Conservation (phyloP, 177 flowering plant species). For the Vitis hybrid region DNA sequence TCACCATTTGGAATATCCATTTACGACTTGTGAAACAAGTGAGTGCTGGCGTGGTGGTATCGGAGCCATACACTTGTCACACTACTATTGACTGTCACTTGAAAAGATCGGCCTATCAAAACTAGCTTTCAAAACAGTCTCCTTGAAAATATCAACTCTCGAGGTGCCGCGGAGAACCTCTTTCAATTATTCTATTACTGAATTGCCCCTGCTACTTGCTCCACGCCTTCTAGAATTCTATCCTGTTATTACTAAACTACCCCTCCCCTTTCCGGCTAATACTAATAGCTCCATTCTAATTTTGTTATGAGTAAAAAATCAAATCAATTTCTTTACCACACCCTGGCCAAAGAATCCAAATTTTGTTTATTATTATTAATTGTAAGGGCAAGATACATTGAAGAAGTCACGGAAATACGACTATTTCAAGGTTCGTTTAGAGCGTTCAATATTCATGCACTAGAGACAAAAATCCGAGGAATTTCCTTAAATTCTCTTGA, state of each 20-base stretch:
- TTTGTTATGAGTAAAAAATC: too few relatives aligned
- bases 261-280: background rate
- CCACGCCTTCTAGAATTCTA: background rate
- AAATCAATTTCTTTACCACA: background rate
- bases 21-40: background rate
- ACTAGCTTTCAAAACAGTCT: background rate
- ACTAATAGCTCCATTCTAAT: background rate
- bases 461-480: rapidly evolving
- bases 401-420: too few relatives aligned
- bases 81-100: background rate
- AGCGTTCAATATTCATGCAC: too few relatives aligned
- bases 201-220: background rate
- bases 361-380: too few relatives aligned
- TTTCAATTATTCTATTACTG: background rate
- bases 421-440: too few relatives aligned
- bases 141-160: constrained; percentile 10
- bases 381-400: too few relatives aligned
- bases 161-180: constrained; percentile 6
- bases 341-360: too few relatives aligned
- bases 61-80: constrained; percentile 3
- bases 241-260: background rate
- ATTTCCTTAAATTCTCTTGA: rapidly evolving
- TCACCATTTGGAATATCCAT: background rate
- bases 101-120: constrained; percentile 3
- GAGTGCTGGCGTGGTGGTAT: constrained; percentile 3